Evolutionary conservation across 2,329 filamentous ascomycete species (phyloP), one percentile per base, ranked within the genome.

Genomic region (Domatiomyces catenatus): DNA sequence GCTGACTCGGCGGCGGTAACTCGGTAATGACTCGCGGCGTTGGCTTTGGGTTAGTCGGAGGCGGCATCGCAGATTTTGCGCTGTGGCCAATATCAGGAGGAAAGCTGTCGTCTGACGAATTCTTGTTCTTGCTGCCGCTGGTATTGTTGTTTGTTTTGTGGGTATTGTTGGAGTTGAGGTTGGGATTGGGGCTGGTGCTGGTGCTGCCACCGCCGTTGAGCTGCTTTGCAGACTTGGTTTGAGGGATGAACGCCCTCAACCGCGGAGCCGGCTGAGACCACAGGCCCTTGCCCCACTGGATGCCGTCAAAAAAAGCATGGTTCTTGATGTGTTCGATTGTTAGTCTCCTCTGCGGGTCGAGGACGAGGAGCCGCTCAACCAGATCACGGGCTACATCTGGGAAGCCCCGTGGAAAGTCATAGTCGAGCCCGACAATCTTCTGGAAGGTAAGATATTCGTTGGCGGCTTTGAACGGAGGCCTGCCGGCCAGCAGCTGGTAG

Each of bases 361-460:
- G 72, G 1, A 98, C 90, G 12, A 98, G 72, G 44, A 94, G 79
- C 55, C 92, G 78, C 66, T 96, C 90, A 1, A 98, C 83, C 15
- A 98, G 73, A 66, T 98, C 92, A 53, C 82, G 81, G 18, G 92
- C 92, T 1, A 87, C 78, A 4, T 81, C 72, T 1, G 92, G 92
- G 60, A 98, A 98, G 1, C 87, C 88, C 24, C 79, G 69, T 0
- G 92, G 92, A 57, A 96, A 98, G 45, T 90, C 84, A 64, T 96
- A 98, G 50, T 98, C 90, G 44, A 98, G 74, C 28, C 78, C 83
- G 49, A 98, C 86, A 63, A 98, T 98, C 68, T 96, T 98, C 66
- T 98, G 92, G 63, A 98, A 98, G 0, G 92, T 98, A 63, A 92
- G 76, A 62, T 96, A 98, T 64, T 98, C 92, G 59, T 94, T 95